Conservation (phyloP, 2,329 filamentous ascomycete genomes). For the Penicillium sp. region DNA sequence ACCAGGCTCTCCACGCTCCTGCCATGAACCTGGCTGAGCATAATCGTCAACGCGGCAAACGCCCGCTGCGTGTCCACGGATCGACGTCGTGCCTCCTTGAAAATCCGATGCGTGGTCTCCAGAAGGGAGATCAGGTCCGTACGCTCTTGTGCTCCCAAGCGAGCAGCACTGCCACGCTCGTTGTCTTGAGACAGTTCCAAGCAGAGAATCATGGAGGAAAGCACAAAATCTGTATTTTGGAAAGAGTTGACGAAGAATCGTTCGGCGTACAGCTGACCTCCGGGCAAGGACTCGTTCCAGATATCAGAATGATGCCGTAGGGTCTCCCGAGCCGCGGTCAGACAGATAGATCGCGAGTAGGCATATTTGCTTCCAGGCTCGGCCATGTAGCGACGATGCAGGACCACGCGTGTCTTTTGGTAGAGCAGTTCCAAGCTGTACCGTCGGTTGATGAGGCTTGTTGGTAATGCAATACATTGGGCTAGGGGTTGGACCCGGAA, state of each 20-base stretch:
- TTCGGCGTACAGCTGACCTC: constrained; percentile 54
- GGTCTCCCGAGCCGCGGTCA: constrained; percentile 52
- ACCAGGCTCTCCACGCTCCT: neutral
- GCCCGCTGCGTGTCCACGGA: constrained; percentile 34
- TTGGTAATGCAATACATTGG: constrained; percentile 50
- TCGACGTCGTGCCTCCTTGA: constrained; percentile 22
- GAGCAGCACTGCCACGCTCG: constrained; percentile 8
- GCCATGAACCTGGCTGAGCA: constrained; percentile 29
- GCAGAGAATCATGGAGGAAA: constrained; percentile 63
- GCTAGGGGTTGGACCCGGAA: constrained; percentile 29
- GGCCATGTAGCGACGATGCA: constrained; percentile 57
- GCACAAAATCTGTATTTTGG: constrained; percentile 62
- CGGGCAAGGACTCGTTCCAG: constrained; percentile 55
- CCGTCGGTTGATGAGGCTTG: constrained; percentile 54
- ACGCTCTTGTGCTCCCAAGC: constrained; percentile 11
- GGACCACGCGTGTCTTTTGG: constrained; percentile 53
- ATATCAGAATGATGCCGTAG: constrained; percentile 54
- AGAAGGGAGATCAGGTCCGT: constrained; percentile 27
- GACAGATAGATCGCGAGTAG: constrained; percentile 49
- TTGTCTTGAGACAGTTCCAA: constrained; percentile 40
- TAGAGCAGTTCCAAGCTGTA: constrained; percentile 56
- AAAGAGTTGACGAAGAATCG: constrained; percentile 62
- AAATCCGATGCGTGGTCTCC: constrained; percentile 31
- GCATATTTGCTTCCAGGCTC: constrained; percentile 39
- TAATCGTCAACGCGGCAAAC: constrained; percentile 29